These are phyloP conservation scores for Apiospora koreana DNA, from an alignment of 2,329 filamentous ascomycete genomes.

Conservation along the genomic window DNA sequence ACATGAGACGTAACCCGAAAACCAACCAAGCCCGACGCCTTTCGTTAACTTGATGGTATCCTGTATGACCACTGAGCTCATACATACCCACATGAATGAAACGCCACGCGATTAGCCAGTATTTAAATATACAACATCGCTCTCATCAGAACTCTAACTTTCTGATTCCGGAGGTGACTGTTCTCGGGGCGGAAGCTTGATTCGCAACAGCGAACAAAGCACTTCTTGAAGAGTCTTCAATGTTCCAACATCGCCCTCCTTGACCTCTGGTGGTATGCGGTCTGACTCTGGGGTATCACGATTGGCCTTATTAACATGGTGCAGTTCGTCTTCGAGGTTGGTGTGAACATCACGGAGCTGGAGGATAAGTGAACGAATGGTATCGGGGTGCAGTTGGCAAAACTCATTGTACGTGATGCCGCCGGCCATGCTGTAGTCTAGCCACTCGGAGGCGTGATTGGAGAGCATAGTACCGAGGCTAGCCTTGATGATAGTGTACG, in stretches of 20 bases:
- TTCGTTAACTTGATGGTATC: not conserved
- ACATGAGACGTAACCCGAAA: not conserved
- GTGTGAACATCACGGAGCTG: conserved; percentile 24
- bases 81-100: not conserved
- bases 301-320: not conserved
- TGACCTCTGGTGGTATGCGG: not conserved
- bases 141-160: not conserved
- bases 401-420: conserved; percentile 25
- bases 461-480: conserved; percentile 23
- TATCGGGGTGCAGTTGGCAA: conserved; percentile 23
- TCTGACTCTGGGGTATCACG: conserved; percentile 16
- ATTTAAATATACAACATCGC: not conserved
- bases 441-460: conserved; percentile 26
- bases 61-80: not conserved
- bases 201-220: not conserved
- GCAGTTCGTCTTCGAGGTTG: conserved; percentile 18
- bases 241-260: not conserved
- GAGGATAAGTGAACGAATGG: conserved; percentile 23
- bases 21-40: not conserved
- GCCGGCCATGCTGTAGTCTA: conserved; percentile 19
- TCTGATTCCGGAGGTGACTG: not conserved
- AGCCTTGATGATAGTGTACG: conserved; percentile 20
- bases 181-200: not conserved
- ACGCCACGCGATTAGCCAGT: not conserved
- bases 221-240: not conserved